phyloP scores from a whole-genome alignment of 768 basidiomycete species.

The Tricholoma furcatifolium region DNA sequence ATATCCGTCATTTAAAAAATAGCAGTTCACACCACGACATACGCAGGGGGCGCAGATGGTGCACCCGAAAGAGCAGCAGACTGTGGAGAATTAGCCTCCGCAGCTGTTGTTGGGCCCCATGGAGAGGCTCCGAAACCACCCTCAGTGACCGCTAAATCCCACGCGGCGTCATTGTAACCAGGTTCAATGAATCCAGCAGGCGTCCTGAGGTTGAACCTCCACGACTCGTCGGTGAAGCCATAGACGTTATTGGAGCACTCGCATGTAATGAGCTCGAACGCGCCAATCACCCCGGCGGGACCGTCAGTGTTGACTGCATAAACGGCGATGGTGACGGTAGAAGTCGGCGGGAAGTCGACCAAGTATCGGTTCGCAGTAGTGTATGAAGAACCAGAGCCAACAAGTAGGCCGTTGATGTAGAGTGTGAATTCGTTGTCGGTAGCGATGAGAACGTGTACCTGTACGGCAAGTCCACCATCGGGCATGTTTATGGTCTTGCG shows the following conservation, averaged over 20 bases:
- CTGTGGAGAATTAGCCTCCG: conserved; percentile 1
- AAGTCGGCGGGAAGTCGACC: conserved; percentile 12
- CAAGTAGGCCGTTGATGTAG: conserved; percentile 24
- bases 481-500: conserved; percentile 23
- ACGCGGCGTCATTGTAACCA: conserved; percentile 17
- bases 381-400: conserved; percentile 16
- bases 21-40: conserved; percentile 1
- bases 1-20: no score
- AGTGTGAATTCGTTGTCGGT: conserved; percentile 26
- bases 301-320: neutral
- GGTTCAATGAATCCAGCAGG: conserved; percentile 14
- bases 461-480: conserved; percentile 18
- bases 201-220: conserved; percentile 18
- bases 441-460: conserved; percentile 21
- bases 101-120: conserved; percentile 15
- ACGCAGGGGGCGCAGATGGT: conserved; percentile 5
- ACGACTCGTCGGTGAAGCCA: conserved; percentile 19
- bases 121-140: conserved; percentile 18
- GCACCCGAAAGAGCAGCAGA: neutral
- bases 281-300: conserved; percentile 16
- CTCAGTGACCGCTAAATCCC: conserved; percentile 20
- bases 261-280: conserved; percentile 12
- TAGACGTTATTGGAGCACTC: conserved; percentile 8
- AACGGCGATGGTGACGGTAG: conserved; percentile 17
- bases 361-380: conserved; percentile 13